phyloP scores from a whole-genome alignment of 805 yeast species.

The Cyberlindnera saturnus region DNA sequence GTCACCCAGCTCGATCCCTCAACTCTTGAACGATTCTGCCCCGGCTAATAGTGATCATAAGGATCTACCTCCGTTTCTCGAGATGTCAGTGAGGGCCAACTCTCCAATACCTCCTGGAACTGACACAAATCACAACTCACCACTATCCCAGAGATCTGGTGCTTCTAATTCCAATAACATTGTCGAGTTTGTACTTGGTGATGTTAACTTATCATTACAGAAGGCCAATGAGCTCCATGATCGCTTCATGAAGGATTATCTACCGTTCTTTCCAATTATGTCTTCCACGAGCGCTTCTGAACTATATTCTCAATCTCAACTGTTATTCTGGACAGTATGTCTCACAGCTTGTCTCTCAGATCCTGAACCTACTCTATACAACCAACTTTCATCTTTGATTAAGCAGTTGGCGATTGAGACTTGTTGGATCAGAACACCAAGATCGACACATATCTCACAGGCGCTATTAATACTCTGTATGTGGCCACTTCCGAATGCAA shows the following conservation, averaged over 20 bases:
- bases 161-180: constrained; percentile 26
- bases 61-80: constrained; percentile 36
- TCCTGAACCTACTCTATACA: constrained; percentile 79
- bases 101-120: constrained; percentile 7
- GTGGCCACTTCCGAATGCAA: constrained; percentile 93
- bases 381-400: constrained; percentile 66
- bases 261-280: constrained; percentile 78
- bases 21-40: constrained; percentile 37
- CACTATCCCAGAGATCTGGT: constrained; percentile 19
- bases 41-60: constrained; percentile 31
- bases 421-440: constrained; percentile 88
- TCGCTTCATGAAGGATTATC: constrained; percentile 56
- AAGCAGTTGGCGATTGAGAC: constrained; percentile 86
- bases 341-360: constrained; percentile 81
- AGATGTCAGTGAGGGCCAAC: constrained; percentile 33
- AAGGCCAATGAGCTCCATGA: constrained; percentile 72
- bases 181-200: constrained; percentile 70
- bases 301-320: constrained; percentile 74
- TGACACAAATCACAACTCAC: constrained; percentile 12
- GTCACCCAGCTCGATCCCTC: constrained; percentile 25
- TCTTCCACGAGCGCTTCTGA: constrained; percentile 66
- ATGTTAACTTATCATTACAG: constrained; percentile 56
- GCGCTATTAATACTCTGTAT: constrained; percentile 77
- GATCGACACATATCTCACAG: constrained; percentile 91
- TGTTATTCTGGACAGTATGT: constrained; percentile 87